Evolutionary conservation across 345 rosid genomes (phyloP).

Genomic region (Populus simonii): DNA sequence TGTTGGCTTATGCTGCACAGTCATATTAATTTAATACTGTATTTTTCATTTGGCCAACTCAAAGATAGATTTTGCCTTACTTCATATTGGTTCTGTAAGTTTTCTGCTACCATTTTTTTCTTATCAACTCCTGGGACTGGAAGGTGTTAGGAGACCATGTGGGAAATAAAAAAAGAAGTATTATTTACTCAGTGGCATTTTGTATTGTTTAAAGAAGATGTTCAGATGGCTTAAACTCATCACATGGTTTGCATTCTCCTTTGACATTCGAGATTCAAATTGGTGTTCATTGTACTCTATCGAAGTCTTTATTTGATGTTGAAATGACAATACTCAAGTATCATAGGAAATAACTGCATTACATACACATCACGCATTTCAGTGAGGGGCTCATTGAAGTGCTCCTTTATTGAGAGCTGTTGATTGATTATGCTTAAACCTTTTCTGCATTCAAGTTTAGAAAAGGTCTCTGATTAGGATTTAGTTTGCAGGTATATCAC

Average conservation of each 20-base stretch:
- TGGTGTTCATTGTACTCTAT: not conserved
- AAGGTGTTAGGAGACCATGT: not conserved
- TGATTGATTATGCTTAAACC: not conserved
- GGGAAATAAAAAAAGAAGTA: not conserved
- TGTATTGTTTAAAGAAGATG: not conserved
- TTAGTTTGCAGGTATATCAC: constrained; percentile 77
- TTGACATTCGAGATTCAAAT: not conserved
- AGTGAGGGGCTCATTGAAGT: not conserved
- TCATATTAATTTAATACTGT: not conserved
- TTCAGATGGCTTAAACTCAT: not conserved
- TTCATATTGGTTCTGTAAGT: not conserved
- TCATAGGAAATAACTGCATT: not conserved
- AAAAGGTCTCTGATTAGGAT: constrained; percentile 19
- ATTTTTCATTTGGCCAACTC: not conserved
- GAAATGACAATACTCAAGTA: not conserved
- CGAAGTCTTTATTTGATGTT: not conserved
- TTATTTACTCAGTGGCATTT: not conserved
- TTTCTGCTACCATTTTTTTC: not conserved
- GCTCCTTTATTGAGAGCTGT: not conserved
- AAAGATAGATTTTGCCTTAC: not conserved
- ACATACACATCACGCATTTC: not conserved
- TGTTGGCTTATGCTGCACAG: not conserved
- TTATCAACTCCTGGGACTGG: not conserved
- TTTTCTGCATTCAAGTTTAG: not conserved
- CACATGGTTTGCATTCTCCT: not conserved